Evolutionary conservation across 2,329 filamentous ascomycete genomes (phyloP).

Genomic region (Botrytis sinoallii): DNA sequence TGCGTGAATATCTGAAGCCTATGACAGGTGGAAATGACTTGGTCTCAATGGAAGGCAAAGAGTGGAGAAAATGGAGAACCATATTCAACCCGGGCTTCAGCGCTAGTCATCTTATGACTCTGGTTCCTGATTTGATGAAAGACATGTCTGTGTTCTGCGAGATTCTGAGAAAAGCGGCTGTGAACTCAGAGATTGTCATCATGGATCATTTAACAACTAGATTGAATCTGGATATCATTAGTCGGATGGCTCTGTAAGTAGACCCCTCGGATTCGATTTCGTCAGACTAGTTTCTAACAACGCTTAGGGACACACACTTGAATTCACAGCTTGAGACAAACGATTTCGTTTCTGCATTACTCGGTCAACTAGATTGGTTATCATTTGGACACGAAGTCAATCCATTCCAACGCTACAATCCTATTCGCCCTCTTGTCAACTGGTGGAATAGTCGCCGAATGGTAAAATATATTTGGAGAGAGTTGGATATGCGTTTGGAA

Average conservation of each 20-base stretch:
- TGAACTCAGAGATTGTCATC: neutral
- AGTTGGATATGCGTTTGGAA: neutral
- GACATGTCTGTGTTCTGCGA: neutral
- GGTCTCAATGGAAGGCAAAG: neutral
- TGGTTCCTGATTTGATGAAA: conserved; percentile 2
- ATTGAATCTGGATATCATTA: neutral
- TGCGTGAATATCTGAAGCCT: neutral
- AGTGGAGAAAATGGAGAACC: neutral
- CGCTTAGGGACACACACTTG: neutral
- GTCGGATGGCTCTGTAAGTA: neutral
- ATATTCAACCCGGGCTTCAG: neutral
- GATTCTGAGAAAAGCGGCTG: neutral
- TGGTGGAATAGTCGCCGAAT: conserved; percentile 1
- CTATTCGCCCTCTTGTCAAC: neutral
- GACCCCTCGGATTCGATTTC: neutral
- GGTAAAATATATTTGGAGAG: neutral
- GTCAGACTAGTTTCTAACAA: neutral
- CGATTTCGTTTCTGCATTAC: neutral
- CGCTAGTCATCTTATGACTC: neutral
- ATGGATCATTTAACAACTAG: neutral
- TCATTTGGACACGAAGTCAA: neutral
- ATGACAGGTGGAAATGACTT: neutral
- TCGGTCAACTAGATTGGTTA: neutral
- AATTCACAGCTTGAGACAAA: neutral
- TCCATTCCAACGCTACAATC: neutral